Evolutionary conservation across 345 rosid genomes (phyloP), one percentile per base, ranked within the genome.

Genomic region (Viola odorata): DNA sequence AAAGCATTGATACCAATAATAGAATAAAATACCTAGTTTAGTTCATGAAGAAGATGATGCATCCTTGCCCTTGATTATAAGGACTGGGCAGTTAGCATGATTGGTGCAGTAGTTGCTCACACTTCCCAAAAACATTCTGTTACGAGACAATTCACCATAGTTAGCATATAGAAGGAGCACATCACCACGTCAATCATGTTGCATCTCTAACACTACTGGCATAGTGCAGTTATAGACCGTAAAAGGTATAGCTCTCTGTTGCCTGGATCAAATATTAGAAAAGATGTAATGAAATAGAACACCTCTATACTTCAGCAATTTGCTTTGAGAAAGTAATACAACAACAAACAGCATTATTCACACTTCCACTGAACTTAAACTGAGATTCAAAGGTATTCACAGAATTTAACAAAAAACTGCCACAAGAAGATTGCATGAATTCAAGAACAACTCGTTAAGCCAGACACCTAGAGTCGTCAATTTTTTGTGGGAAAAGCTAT

Each of bases 111-210:
- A 89, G 84, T 84, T 89, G 85, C 98, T 91, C 63, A 91, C 96
- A 54, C 96, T 91, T 78, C 96, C 98, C 77, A 89, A 54, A 76
- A 91, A 86, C 96, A 91, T 91, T 74, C 98, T 89, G 79, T 68
- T 57, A 52, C 32, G 58, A 51, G 10, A 40, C 36, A 40, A 67
- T 60, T 62, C 5, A 50, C 36, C 63, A 11, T 4, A 3, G 50
- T 64, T 55, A 61, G 62, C 40, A 56, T 41, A 36, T 7, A 36
- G 13, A 50, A 45, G 8, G 14, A 41, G 38, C 14, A 17, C 13
- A 13, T 17, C 37, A 8, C 7, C 39, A 17, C 13, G 38, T 12
- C 36, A 54, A 57, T 42, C 42, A 42, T 12, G 9, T 7, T 45
- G 12, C 10, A 11, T 9, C 13, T n/a, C 49, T 6, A 15, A 50